A percentile compares a stretch with the other conserved stretches of the same genome.
These are phyloP conservation scores for Agrostemma githago DNA, from an alignment of 148 eudicot species.

Conservation along the genomic window DNA sequence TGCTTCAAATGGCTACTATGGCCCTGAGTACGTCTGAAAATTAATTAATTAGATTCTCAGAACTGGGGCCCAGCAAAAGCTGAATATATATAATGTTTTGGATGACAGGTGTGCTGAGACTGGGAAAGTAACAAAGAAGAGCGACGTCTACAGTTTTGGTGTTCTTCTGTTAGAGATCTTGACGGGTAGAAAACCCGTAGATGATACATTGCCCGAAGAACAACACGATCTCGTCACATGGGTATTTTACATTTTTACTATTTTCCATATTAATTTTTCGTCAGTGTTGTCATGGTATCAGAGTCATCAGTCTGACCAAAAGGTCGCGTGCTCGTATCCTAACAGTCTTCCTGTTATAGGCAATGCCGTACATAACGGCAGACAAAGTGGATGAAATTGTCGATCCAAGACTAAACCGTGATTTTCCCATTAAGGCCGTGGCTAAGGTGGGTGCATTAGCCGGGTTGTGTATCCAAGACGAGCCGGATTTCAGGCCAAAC, in stretches of 20 bases:
- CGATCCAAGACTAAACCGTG: conserved; percentile 60
- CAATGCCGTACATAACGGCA: conserved; percentile 89
- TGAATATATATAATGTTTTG: not conserved
- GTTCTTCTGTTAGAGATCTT: conserved; percentile 88
- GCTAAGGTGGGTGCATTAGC: conserved; percentile 76
- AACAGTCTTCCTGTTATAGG: conserved; percentile 23
- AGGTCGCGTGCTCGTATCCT: too few relatives aligned
- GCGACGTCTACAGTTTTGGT: conserved; percentile 97
- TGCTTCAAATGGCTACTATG: conserved; percentile 33
- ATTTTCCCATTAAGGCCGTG: conserved; percentile 19
- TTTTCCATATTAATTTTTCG: not conserved
- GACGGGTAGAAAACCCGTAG: conserved; percentile 95
- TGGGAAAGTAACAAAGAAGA: conserved; percentile 80
- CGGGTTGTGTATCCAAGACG: conserved; percentile 86
- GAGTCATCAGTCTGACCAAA: too few relatives aligned
- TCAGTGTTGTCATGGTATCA: not conserved
- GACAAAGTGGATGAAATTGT: conserved; percentile 94
- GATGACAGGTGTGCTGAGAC: conserved; percentile 75
- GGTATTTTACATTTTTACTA: conserved; percentile 37
- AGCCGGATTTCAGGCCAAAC: conserved; percentile 91
- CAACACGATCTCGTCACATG: conserved; percentile 94
- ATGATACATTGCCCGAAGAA: conserved; percentile 95
- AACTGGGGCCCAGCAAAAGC: too few relatives aligned
- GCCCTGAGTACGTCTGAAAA: conserved; percentile 49
- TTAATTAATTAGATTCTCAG: too few relatives aligned